These are phyloP conservation scores for Colletotrichum salicis DNA, from an alignment of 2,329 filamentous ascomycete species.

Conservation along the genomic window DNA sequence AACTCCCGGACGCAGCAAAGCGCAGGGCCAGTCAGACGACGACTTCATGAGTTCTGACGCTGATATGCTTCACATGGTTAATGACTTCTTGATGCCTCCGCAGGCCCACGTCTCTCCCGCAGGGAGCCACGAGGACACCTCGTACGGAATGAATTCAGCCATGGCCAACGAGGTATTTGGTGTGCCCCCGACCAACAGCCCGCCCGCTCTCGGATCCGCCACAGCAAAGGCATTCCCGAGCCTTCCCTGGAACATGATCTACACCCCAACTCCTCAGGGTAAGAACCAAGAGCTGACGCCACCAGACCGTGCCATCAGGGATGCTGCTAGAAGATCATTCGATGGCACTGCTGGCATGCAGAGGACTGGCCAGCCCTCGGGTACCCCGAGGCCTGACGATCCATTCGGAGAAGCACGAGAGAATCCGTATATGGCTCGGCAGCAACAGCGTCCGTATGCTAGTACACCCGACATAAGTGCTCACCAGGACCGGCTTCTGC, in stretches of 20 bases:
- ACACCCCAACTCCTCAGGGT: constrained; percentile 35
- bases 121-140: constrained; percentile 53
- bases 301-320: constrained; percentile 24
- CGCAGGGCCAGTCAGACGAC: constrained; percentile 29
- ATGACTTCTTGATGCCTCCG: constrained; percentile 59
- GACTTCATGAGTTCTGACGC: constrained; percentile 41
- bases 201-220: constrained; percentile 45
- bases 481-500: constrained; percentile 49
- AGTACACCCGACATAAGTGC: constrained; percentile 31
- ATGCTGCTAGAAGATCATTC: constrained; percentile 29
- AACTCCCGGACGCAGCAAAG: constrained; percentile 18
- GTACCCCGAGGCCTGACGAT: constrained; percentile 41
- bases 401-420: constrained; percentile 39
- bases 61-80: constrained; percentile 59
- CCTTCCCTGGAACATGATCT: constrained; percentile 64
- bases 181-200: constrained; percentile 48
- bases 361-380: constrained; percentile 7
- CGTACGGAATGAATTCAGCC: constrained; percentile 65
- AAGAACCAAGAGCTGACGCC: constrained; percentile 33
- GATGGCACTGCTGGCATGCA: constrained; percentile 13
- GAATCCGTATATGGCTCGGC: constrained; percentile 2
- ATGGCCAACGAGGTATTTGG: constrained; percentile 64
- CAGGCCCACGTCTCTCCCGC: constrained; percentile 49
- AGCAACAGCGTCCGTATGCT: constrained; percentile 20
- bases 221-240: constrained; percentile 50